phyloP scores from a whole-genome alignment of 1,284 basidiomycete species.

The Cystobasidium sp. region DNA sequence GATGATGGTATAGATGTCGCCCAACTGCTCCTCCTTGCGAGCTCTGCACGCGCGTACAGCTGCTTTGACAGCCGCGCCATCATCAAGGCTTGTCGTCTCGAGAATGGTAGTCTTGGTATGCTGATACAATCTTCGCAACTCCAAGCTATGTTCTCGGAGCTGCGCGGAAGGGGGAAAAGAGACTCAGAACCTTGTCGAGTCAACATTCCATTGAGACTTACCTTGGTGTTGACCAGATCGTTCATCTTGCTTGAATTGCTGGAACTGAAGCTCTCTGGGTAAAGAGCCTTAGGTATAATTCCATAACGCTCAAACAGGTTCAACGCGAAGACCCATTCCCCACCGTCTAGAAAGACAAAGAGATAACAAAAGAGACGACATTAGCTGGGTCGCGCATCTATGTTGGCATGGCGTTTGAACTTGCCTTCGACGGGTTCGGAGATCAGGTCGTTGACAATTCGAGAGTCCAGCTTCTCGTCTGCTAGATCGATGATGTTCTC shows the following conservation, averaged over 20 bases:
- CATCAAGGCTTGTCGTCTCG: conserved; percentile 54
- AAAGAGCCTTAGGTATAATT: conserved; percentile 76
- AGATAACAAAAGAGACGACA: neutral
- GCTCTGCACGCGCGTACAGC: conserved; percentile 55
- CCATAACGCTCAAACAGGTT: conserved; percentile 85
- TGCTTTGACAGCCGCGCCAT: conserved; percentile 48
- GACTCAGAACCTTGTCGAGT: neutral
- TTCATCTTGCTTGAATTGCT: conserved; percentile 75
- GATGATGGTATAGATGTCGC: conserved; percentile 84
- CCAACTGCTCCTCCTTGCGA: conserved; percentile 81
- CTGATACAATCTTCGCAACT: conserved; percentile 70
- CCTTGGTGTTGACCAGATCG: conserved; percentile 70
- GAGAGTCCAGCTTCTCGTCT: conserved; percentile 77
- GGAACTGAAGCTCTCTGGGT: conserved; percentile 85
- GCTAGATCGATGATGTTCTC: conserved; percentile 83
- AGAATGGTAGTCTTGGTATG: conserved; percentile 56
- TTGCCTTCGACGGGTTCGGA: conserved; percentile 83
- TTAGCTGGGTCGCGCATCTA: neutral
- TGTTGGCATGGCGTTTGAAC: conserved; percentile 68
- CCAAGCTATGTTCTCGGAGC: conserved; percentile 84
- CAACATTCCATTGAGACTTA: neutral
- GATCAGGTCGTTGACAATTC: conserved; percentile 77
- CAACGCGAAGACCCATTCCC: conserved; percentile 73
- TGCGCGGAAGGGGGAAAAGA: too few relatives aligned
- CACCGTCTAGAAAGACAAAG: neutral